Conservation (phyloP, 78 protist genomes). For the Protostelium mycophagum region DNA sequence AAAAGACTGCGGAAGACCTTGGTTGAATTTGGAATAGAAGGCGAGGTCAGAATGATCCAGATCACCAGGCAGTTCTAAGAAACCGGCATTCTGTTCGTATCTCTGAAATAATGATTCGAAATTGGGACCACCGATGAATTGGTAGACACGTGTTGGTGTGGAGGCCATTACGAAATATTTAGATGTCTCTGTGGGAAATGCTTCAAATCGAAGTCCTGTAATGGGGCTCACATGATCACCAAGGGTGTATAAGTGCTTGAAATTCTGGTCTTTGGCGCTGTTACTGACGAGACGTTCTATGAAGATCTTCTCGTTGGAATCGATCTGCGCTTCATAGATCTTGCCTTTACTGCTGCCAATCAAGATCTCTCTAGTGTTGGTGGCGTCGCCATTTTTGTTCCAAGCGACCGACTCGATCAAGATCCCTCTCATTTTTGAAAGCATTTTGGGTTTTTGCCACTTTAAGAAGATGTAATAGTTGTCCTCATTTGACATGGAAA, state of each 20-base stretch:
- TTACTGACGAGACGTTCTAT: constrained; percentile 1
- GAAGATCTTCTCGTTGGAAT: constrained; percentile 27
- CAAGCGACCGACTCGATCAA: constrained; percentile 76
- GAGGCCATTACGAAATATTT: constrained; percentile 59
- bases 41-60: constrained; percentile 34
- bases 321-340: constrained; percentile 56
- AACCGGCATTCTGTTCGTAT: constrained; percentile 23
- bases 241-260: constrained; percentile 30
- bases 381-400: constrained; percentile 25
- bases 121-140: constrained; percentile 63
- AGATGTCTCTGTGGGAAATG: constrained; percentile 2
- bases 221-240: constrained; percentile 46
- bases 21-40: constrained; percentile 24
- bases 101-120: constrained; percentile 38
- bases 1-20: constrained; percentile 36
- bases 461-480: constrained; percentile 44
- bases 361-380: constrained; percentile 29
- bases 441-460: constrained; percentile 36
- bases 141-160: constrained; percentile 62
- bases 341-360: constrained; percentile 67
- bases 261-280: constrained; percentile 14
- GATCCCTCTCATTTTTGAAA: neutral
- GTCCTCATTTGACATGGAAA: constrained; percentile 52
- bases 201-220: constrained; percentile 58
- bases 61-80: constrained; percentile 58